Conservation (phyloP, 495 filamentous ascomycete genomes). For the Talaromyces thailandensis region DNA sequence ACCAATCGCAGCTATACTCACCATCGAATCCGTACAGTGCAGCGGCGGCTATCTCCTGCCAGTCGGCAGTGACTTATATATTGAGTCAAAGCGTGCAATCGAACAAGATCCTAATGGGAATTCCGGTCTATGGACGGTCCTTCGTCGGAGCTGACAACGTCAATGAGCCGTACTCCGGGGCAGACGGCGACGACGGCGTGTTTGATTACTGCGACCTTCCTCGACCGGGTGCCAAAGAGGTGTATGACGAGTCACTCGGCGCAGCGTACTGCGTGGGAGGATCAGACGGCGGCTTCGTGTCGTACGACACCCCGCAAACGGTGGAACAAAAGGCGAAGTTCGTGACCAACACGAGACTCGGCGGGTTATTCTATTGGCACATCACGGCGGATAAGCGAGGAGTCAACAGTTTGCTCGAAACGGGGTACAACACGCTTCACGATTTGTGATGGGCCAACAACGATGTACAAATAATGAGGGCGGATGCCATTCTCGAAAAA, state of each 20-base stretch:
- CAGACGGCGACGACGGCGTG: conserved; percentile 67
- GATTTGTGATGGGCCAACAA: conserved; percentile 20
- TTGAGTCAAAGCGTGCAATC: conserved; percentile 56
- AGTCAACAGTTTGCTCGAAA: conserved; percentile 62
- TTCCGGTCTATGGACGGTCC: conserved; percentile 74
- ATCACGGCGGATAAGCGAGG: conserved; percentile 68
- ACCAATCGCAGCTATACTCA: conserved; percentile 73
- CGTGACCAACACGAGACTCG: conserved; percentile 66
- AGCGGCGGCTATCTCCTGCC: conserved; percentile 50
- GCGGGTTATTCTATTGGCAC: conserved; percentile 87
- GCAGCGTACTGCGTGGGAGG: conserved; percentile 75
- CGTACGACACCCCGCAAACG: conserved; percentile 76
- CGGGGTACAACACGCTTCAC: conserved; percentile 66
- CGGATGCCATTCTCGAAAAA: neutral
- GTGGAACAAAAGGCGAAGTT: conserved; percentile 80
- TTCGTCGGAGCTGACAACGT: conserved; percentile 59
- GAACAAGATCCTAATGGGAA: conserved; percentile 68
- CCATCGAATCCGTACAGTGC: conserved; percentile 35
- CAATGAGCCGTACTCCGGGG: conserved; percentile 53
- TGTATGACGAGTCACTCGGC: conserved; percentile 55
- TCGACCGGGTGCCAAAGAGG: conserved; percentile 57
- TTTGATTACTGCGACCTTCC: conserved; percentile 80
- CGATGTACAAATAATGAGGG: neutral
- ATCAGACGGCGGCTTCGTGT: conserved; percentile 77
- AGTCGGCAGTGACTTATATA: conserved; percentile 58